These are phyloP conservation scores for Eremochloa ophiuroides DNA, from an alignment of 176 grass and related monocot genomes.

Conservation along the genomic window DNA sequence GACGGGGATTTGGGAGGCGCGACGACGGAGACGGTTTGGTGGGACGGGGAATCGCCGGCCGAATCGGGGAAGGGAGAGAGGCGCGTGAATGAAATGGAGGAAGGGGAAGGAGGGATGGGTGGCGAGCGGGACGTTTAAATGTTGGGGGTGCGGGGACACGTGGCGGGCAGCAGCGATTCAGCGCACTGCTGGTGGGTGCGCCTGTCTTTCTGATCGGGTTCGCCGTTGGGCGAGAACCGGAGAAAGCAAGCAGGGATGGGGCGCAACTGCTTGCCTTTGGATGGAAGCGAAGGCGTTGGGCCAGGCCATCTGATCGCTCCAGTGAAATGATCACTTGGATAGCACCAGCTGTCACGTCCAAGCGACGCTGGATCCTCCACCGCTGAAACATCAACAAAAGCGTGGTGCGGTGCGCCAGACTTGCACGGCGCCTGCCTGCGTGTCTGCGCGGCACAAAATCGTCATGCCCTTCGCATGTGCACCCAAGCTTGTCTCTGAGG, in stretches of 20 bases:
- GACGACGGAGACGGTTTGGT: not conserved
- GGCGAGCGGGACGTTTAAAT: conserved; percentile 46
- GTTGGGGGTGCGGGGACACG: not conserved
- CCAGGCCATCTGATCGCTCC: not conserved
- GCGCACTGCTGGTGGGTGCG: not conserved
- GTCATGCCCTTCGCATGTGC: not conserved
- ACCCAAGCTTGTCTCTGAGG: not conserved
- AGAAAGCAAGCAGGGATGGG: too few relatives aligned
- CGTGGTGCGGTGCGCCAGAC: not conserved
- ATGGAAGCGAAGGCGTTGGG: conserved; percentile 5
- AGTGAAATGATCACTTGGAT: not conserved
- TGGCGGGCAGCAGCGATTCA: not conserved
- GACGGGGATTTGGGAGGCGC: conserved; percentile 4
- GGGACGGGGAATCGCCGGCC: conserved; percentile 24
- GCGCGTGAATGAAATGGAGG: conserved; percentile 7
- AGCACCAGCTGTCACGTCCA: not conserved
- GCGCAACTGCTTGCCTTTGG: not conserved
- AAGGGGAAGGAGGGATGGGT: not conserved
- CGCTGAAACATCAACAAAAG: not conserved
- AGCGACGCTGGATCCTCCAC: not conserved
- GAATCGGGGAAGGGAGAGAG: not conserved
- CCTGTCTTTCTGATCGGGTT: not conserved
- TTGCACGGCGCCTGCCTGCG: not conserved
- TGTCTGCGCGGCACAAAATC: not conserved
- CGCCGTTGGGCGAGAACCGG: too few relatives aligned